Percentiles rank a stretch among this genome's conserved stretches.
phyloP scores from a whole-genome alignment of 2,329 filamentous ascomycete genomes.

The Fusarium burgessii region DNA sequence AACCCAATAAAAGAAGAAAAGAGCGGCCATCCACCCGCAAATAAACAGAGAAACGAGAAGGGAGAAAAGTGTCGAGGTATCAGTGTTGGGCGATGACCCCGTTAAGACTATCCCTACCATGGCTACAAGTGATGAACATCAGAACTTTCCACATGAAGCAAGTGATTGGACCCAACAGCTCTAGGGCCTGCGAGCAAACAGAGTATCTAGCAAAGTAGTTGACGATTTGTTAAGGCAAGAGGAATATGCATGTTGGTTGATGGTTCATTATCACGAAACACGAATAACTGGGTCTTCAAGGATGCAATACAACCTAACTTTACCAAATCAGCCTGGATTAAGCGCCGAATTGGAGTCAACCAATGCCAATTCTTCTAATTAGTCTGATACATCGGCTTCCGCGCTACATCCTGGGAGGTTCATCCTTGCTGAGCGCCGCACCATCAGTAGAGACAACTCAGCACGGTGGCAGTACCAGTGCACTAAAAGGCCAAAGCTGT shows the following conservation, averaged over 20 bases:
- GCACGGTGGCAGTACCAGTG: not conserved
- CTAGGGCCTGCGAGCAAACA: constrained; percentile 4
- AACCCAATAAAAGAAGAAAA: not conserved
- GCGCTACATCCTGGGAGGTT: not conserved
- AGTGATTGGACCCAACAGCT: constrained; percentile 25
- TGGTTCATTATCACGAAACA: constrained; percentile 35
- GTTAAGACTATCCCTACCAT: constrained; percentile 8
- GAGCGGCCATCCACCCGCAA: constrained; percentile 22
- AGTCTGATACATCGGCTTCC: not conserved
- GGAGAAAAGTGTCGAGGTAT: not conserved
- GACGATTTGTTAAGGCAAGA: constrained; percentile 26
- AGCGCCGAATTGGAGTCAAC: constrained; percentile 10
- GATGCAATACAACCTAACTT: constrained; percentile 14
- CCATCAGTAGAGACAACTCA: constrained; percentile 18
- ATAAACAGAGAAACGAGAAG: not conserved
- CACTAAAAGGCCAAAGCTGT: not conserved
- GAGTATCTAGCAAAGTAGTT: constrained; percentile 8
- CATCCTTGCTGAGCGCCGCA: constrained; percentile 18
- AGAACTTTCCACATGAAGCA: constrained; percentile 1
- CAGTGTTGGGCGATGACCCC: not conserved
- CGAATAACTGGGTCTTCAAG: constrained; percentile 24
- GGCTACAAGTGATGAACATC: not conserved
- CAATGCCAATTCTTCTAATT: constrained; percentile 5
- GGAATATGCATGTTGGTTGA: constrained; percentile 37
- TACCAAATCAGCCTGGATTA: constrained; percentile 14